Conservation (phyloP, 441 rosid genomes). For the Syzygium syzygioides region DNA sequence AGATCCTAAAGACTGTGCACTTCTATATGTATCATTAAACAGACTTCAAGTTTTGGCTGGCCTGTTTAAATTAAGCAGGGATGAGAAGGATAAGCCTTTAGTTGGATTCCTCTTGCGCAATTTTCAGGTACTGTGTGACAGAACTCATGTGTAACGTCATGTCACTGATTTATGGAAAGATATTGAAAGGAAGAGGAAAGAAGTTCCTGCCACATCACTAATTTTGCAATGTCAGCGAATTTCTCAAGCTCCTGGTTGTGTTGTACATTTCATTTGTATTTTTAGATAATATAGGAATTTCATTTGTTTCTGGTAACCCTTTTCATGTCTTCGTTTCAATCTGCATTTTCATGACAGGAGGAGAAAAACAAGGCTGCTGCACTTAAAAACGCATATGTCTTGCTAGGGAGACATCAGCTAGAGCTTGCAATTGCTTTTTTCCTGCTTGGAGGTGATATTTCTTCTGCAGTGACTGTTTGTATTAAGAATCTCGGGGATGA, state of each 20-base stretch:
- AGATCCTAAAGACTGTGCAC: conserved; percentile 93
- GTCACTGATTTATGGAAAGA: conserved; percentile 8
- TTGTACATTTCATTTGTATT: not conserved
- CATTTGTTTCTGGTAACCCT: not conserved
- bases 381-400: conserved; percentile 93
- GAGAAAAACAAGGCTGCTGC: conserved; percentile 96
- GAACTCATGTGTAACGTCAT: not conserved
- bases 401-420: conserved; percentile 93
- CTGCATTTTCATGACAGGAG: conserved; percentile 44
- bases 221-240: not conserved
- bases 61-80: conserved; percentile 85
- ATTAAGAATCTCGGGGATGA: conserved; percentile 88
- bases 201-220: not conserved
- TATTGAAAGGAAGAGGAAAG: conserved; percentile 2
- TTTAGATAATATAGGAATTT: not conserved
- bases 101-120: conserved; percentile 91
- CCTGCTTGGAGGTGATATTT: conserved; percentile 90
- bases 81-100: conserved; percentile 91
- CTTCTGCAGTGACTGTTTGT: conserved; percentile 86
- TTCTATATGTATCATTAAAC: conserved; percentile 79
- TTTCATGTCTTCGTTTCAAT: not conserved
- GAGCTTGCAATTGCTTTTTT: conserved; percentile 92
- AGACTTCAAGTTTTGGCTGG: conserved; percentile 96
- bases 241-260: not conserved
- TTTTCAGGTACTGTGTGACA: conserved; percentile 62